Base-by-base conservation (phyloP, 2,329 filamentous ascomycete genomes). In the Ophiostoma perfectum region DNA sequence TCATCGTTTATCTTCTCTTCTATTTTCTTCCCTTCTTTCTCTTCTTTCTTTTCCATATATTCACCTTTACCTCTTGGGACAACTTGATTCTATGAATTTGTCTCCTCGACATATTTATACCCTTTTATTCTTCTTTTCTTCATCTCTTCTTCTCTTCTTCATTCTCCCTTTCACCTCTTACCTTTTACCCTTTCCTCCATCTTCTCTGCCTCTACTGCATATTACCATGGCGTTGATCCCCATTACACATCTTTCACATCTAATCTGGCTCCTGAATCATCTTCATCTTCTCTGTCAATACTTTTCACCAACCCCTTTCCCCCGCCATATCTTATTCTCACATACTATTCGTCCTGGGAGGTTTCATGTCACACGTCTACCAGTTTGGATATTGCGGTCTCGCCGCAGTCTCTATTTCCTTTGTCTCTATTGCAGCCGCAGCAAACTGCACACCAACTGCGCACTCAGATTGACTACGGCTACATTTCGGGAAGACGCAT, bases 391-490 rank as follows among this genome's bases (percentile, higher is more conserved):
- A 27, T 27, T 27, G 27, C 27, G 2, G 27, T 27, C 27, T 2
- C 27, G 2, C 27, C 27, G 27, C 27, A 27, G 27, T 27, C 27
- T 55, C 38, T 62, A 3, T 39, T 41, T 62, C 16, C 14, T 63
- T 63, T 42, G 60, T 42, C 60, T 39, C 60, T 39, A 63, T 63
- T 63, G 60, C 60, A 63, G 60, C 60, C 38, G 39, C 60, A 41
- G 58, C 58, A 55, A 58, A 18, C 60, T 63, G 60, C 60, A 63
- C 39, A 63, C 60, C 60, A 42, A 63, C 60, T 63, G 60, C 27
- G 27, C 60, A 11, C 60, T 14, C 60, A 63, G 39, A 63, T 63
- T 63, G 60, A 63, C 60, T 42, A 42, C 60, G 60, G 42, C 60
- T 42, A 18, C 58, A 42, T 42, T 41, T 27, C 27, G 58, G 16